These are phyloP conservation scores for Taphrina pruni DNA, from an alignment of 1,139 yeast genomes.

Conservation along the genomic window DNA sequence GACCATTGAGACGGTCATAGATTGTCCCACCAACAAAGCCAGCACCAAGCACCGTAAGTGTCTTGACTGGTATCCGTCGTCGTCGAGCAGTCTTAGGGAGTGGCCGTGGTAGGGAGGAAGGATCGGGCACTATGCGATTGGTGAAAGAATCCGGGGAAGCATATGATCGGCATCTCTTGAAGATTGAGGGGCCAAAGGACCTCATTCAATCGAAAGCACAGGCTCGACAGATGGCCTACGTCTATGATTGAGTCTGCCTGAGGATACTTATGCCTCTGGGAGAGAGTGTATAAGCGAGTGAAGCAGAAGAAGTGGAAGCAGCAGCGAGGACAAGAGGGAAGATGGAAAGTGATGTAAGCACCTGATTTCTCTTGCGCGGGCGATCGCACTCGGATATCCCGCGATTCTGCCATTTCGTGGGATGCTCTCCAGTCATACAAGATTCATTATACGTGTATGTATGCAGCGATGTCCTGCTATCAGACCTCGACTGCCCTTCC, in stretches of 20 bases:
- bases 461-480: not conserved
- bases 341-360: conserved; percentile 5
- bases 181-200: conserved; percentile 12
- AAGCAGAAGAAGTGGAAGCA: not conserved
- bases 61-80: conserved; percentile 32
- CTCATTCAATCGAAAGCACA: not conserved
- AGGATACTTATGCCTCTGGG: not conserved
- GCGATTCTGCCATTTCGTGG: too few relatives aligned
- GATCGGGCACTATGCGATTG: conserved; percentile 35
- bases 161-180: conserved; percentile 21
- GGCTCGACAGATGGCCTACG: too few relatives aligned
- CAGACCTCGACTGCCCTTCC: too few relatives aligned
- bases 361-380: not conserved
- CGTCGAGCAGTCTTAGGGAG: conserved; percentile 9
- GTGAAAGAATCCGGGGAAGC: conserved; percentile 27
- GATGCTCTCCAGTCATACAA: too few relatives aligned
- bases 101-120: conserved; percentile 26
- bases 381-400: not conserved
- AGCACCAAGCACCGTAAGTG: conserved; percentile 11
- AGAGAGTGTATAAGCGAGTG: not conserved
- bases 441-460: not conserved
- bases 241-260: too few relatives aligned
- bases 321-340: not conserved
- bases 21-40: not conserved
- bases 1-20: conserved; percentile 50